Evolutionary conservation across 345 rosid genomes (phyloP), one percentile per base, ranked within the genome.

Genomic region (Heritiera fomes): DNA sequence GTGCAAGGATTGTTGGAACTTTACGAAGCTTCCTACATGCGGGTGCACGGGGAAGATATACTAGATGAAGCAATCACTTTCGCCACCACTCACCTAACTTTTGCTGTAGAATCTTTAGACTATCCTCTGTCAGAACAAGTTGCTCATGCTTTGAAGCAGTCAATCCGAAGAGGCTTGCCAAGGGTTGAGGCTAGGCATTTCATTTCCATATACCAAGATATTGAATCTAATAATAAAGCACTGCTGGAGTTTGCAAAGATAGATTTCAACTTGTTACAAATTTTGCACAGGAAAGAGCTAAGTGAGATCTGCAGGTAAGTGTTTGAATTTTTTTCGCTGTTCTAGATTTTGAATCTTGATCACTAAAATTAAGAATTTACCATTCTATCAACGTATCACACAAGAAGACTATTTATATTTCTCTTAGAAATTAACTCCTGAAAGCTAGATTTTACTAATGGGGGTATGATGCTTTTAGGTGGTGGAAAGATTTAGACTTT

Each of bases 191-290:
- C 86, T 1, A 61, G 83, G 47, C 60, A 1, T 5, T 85, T 79
- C 75, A 59, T 85, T 18, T 8, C 73, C 1, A 2, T 76, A 32
- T 83, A 85, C 56, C 47, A 70, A 56, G 43, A 34, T 52, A 77
- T 76, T 14, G 9, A 45, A 12, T 56, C 80, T 0, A 66, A 56
- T 14, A 78, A 77, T 58, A 9, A 64, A 30, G 14, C 34, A 18
- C 46, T 87, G 3, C 58, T 85, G 18, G 58, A 65, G 5, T 76
- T 87, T 63, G 84, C 86, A 4, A 86, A 84, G 73, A 43, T 86
- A 10, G 87, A 84, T 60, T 86, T 86, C 78, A 82, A 80, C 72
- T 28, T 68, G 7, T 20, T 86, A 56, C 84, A 84, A 73, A 40
- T 73, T 18, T 12, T 60, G 4, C 83, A 84, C 10, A 78, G 67